Conservation (phyloP, 129 eudicot genomes). For the Lactuca sativa region DNA sequence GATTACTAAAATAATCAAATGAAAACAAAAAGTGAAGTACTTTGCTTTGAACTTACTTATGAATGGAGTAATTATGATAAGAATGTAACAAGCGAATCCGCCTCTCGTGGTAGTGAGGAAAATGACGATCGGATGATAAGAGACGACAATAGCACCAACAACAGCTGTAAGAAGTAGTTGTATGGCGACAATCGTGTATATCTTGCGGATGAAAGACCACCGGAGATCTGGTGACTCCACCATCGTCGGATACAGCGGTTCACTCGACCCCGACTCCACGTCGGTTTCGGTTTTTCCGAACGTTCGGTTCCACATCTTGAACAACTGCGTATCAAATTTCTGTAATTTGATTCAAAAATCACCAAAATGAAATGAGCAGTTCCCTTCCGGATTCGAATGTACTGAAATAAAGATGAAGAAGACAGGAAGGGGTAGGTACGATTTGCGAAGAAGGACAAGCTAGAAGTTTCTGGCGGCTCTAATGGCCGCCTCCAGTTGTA, state of each 20-base stretch:
- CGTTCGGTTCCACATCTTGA: constrained; percentile 53
- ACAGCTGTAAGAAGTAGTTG: constrained; percentile 76
- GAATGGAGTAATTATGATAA: constrained; percentile 67
- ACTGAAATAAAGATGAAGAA: background rate
- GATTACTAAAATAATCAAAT: background rate
- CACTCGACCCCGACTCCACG: constrained; percentile 47
- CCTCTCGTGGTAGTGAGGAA: constrained; percentile 61
- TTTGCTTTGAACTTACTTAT: constrained; percentile 42
- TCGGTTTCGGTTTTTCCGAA: constrained; percentile 61
- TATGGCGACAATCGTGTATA: constrained; percentile 67
- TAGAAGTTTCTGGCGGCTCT: background rate
- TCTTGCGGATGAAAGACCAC: constrained; percentile 86
- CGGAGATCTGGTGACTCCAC: constrained; percentile 73
- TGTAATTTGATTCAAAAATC: background rate
- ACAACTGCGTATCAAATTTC: background rate
- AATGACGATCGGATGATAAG: constrained; percentile 51
- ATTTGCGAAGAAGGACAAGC: no score
- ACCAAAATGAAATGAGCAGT: constrained; percentile 3
- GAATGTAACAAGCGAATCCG: constrained; percentile 63
- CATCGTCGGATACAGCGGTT: constrained; percentile 72
- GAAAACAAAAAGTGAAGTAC: constrained; percentile 6
- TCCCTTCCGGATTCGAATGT: background rate
- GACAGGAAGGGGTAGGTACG: background rate
- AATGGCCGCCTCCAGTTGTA: background rate
- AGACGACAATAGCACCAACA: constrained; percentile 68